Percentiles rank a stretch among this genome's conserved stretches.
phyloP scores from a whole-genome alignment of 139 green algal species.

The Spirogloea muscicola region DNA sequence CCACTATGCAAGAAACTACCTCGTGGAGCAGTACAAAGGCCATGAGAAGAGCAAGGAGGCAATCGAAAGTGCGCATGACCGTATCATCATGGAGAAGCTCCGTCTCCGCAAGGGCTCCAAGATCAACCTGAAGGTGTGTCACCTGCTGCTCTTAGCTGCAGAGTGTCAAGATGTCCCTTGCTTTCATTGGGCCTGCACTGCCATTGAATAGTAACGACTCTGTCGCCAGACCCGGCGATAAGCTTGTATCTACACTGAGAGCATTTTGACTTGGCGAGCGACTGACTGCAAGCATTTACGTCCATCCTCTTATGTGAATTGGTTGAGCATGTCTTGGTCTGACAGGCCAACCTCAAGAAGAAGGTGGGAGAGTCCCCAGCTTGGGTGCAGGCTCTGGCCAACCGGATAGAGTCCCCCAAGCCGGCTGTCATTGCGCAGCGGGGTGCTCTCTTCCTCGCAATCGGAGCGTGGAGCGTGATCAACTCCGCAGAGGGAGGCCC shows the following conservation, averaged over 20 bases:
- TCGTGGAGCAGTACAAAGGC: constrained; percentile 49
- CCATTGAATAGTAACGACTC: too few relatives aligned
- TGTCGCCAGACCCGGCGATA: too few relatives aligned
- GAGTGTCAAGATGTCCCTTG: too few relatives aligned
- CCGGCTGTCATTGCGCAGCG: constrained; percentile 40
- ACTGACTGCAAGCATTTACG: too few relatives aligned
- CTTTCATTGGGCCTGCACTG: too few relatives aligned
- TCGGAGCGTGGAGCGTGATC: constrained; percentile 46
- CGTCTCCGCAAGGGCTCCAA: constrained; percentile 36
- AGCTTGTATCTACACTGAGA: too few relatives aligned
- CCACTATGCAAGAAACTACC: constrained; percentile 56
- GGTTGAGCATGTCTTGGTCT: too few relatives aligned
- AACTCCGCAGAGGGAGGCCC: constrained; percentile 27
- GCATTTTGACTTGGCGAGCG: too few relatives aligned
- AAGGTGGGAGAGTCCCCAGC: constrained; percentile 12
- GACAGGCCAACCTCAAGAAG: constrained; percentile 45
- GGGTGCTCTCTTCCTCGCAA: constrained; percentile 27
- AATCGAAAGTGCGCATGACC: constrained; percentile 56
- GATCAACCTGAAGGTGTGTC: constrained; percentile 47
- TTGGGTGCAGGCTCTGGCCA: constrained; percentile 7
- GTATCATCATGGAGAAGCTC: constrained; percentile 55
- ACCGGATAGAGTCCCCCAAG: constrained; percentile 42
- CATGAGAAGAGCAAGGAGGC: constrained; percentile 49
- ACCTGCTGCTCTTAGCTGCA: too few relatives aligned
- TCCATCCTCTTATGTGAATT: too few relatives aligned